Conservation (phyloP, 2,329 filamentous ascomycete species). For the Plectosphaerella cucumerina region DNA sequence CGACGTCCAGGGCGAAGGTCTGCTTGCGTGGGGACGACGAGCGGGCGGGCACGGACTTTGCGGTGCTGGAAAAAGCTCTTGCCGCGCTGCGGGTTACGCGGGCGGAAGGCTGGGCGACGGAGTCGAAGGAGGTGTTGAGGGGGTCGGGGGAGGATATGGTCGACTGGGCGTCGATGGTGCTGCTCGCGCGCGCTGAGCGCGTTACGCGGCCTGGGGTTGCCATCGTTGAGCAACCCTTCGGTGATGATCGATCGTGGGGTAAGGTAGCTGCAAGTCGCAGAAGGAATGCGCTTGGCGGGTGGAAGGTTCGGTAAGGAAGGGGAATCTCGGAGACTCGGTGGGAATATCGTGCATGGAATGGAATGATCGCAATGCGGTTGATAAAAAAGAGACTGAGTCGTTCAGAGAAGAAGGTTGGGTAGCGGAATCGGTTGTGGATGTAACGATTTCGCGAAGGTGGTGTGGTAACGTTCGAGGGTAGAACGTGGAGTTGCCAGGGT, state of each 20-base stretch:
- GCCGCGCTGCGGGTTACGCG: slow-evolving; percentile 32
- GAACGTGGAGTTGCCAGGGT: neutral
- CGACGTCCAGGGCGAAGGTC: slow-evolving; percentile 53
- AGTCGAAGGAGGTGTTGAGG: slow-evolving; percentile 34
- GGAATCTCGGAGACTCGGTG: neutral
- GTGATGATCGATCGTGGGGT: neutral
- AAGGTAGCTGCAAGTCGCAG: slow-evolving; percentile 1
- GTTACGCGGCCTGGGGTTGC: slow-evolving; percentile 19
- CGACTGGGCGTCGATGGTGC: slow-evolving; percentile 31
- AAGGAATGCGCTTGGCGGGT: neutral
- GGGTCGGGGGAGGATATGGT: slow-evolving; percentile 46
- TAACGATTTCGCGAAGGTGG: slow-evolving; percentile 4
- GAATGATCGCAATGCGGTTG: neutral
- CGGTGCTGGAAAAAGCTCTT: too few relatives aligned
- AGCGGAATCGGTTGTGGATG: neutral
- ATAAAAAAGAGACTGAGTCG: neutral
- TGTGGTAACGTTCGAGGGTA: neutral
- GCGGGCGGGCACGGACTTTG: slow-evolving; percentile 5
- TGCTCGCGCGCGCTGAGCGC: slow-evolving; percentile 1
- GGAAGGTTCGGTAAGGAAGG: neutral
- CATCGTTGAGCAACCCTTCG: slow-evolving; percentile 20
- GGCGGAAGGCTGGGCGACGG: slow-evolving; percentile 28
- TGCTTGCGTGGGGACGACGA: slow-evolving; percentile 48
- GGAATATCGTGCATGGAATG: neutral
- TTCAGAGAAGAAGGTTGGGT: slow-evolving; percentile 7